Conservation (phyloP, 768 basidiomycete genomes). For the Suillus luteus region DNA sequence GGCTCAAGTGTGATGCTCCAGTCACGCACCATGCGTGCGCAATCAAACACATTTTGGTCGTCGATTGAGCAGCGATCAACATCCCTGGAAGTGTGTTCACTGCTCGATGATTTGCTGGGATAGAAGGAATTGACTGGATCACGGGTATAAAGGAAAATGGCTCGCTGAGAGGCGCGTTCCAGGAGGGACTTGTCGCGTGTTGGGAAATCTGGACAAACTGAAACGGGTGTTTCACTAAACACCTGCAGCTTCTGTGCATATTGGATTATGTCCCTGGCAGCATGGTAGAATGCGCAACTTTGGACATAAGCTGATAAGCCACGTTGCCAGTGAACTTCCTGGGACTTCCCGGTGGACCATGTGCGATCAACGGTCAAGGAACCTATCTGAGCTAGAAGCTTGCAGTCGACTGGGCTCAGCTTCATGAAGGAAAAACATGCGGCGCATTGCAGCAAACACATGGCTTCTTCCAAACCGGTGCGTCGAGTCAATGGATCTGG, state of each 20-base stretch:
- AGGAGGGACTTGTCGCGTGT: slow-evolving; percentile 18
- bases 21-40: slow-evolving; percentile 10
- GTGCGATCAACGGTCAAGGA: slow-evolving; percentile 33
- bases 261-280: slow-evolving; percentile 15
- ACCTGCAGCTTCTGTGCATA: slow-evolving; percentile 12
- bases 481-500: slow-evolving; percentile 43
- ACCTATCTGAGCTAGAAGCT: slow-evolving; percentile 35
- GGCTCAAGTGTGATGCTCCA: slow-evolving; percentile 5
- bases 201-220: slow-evolving; percentile 19
- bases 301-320: slow-evolving; percentile 30
- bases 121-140: slow-evolving; percentile 6
- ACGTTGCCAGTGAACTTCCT: slow-evolving; percentile 34
- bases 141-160: slow-evolving; percentile 18
- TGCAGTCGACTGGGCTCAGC: slow-evolving; percentile 26
- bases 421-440: slow-evolving; percentile 40
- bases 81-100: slow-evolving; percentile 17
- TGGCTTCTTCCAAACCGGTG: slow-evolving; percentile 44
- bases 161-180: slow-evolving; percentile 18
- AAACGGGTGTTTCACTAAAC: slow-evolving; percentile 6
- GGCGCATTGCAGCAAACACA: slow-evolving; percentile 38
- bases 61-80: background rate
- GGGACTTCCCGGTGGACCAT: slow-evolving; percentile 41
- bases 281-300: slow-evolving; percentile 26
- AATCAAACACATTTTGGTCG: slow-evolving; percentile 17
- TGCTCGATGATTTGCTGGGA: background rate